Percentiles rank a stretch among this genome's conserved stretches.
Evolutionary conservation across 768 basidiomycete genomes (phyloP).

Genomic region (Auricularia sp.): DNA sequence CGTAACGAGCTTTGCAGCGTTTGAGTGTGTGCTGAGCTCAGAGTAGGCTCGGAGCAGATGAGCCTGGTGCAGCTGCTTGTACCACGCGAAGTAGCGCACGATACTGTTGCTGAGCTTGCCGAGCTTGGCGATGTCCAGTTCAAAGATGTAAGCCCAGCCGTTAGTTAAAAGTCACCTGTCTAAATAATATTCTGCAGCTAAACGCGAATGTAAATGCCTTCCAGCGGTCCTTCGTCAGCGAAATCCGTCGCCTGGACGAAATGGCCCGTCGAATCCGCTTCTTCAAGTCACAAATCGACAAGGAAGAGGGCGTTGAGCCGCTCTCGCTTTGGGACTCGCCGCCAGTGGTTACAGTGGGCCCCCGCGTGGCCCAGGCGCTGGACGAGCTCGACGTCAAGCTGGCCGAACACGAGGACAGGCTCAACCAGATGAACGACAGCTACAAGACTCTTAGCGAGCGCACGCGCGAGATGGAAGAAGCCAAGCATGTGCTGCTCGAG

Average conservation of each 20-base stretch:
- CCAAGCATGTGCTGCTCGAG: constrained; percentile 86
- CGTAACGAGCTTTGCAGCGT: not conserved
- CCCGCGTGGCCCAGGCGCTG: constrained; percentile 83
- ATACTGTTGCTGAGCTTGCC: constrained; percentile 89
- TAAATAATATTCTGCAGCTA: constrained; percentile 39
- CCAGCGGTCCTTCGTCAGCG: constrained; percentile 95
- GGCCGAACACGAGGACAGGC: constrained; percentile 72
- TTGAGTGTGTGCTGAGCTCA: not conserved
- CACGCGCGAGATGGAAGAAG: constrained; percentile 81
- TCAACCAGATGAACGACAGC: constrained; percentile 84
- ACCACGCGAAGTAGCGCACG: constrained; percentile 94
- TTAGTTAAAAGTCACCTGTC: not conserved
- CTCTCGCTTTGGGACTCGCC: constrained; percentile 79
- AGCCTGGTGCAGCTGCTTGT: constrained; percentile 95
- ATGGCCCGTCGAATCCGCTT: constrained; percentile 92
- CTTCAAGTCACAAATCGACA: constrained; percentile 75
- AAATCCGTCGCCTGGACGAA: constrained; percentile 90
- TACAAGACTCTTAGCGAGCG: constrained; percentile 84
- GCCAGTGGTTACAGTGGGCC: constrained; percentile 80
- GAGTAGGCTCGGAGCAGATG: constrained; percentile 89
- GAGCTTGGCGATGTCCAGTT: constrained; percentile 95
- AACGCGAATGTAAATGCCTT: constrained; percentile 94
- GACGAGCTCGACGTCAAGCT: constrained; percentile 89
- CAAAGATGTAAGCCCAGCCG: constrained; percentile 67
- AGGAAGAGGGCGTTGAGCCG: constrained; percentile 72